phyloP scores from a whole-genome alignment of 2,329 filamentous ascomycete species.

The Microsporum canis region DNA sequence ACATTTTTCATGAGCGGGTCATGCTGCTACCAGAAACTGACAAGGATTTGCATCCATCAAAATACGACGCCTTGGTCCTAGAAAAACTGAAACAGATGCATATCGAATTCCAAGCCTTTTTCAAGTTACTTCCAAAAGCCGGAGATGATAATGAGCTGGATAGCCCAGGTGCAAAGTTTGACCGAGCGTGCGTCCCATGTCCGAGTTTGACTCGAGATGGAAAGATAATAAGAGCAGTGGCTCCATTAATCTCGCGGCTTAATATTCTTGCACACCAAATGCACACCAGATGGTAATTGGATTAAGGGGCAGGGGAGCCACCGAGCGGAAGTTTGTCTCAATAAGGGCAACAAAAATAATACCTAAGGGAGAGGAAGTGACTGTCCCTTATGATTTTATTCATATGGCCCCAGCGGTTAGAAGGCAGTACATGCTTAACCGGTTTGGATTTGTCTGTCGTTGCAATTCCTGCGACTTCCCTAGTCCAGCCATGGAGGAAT shows the following conservation, averaged over 20 bases:
- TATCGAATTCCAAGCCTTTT: neutral
- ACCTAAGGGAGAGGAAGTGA: conserved; percentile 18
- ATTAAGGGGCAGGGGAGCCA: neutral
- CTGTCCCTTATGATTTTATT: conserved; percentile 7
- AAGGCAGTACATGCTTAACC: conserved; percentile 8
- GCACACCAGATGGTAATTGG: conserved; percentile 13
- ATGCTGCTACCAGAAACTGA: conserved; percentile 6
- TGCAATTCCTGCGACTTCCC: conserved; percentile 17
- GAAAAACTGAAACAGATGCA: neutral
- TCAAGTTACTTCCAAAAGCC: conserved; percentile 7
- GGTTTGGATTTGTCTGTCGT: conserved; percentile 18
- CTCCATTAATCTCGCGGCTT: conserved; percentile 4
- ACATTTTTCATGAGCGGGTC: conserved; percentile 9
- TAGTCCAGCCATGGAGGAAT: conserved; percentile 10
- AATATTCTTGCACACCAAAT: conserved; percentile 22
- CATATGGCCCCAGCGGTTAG: conserved; percentile 8
- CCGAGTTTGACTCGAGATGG: too few relatives aligned
- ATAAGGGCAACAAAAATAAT: conserved; percentile 17
- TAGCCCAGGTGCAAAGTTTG: conserved; percentile 8
- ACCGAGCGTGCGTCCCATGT: conserved; percentile 6
- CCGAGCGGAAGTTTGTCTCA: neutral
- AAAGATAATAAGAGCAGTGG: neutral
- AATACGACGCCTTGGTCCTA: conserved; percentile 7
- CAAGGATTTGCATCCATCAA: neutral
- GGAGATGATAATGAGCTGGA: conserved; percentile 3